A percentile compares a stretch with the other conserved stretches of the same genome.
Conservation (phyloP, 257 asterid species). For the Nicotiana paniculata region DNA sequence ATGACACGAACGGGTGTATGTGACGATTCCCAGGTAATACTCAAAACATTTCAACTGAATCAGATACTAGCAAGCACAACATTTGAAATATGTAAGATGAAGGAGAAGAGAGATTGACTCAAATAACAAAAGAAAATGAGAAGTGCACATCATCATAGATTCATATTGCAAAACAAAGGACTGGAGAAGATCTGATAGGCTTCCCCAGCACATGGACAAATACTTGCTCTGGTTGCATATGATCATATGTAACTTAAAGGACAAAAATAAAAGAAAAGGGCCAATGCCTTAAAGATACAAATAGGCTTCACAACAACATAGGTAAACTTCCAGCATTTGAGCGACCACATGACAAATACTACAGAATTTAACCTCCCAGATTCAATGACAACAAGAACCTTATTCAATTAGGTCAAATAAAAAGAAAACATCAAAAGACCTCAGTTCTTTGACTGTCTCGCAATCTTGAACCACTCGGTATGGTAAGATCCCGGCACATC, state of each 20-base stretch:
- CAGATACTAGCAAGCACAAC: neutral
- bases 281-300: neutral
- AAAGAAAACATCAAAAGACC: neutral
- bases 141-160: neutral
- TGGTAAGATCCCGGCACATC: conserved; percentile 77
- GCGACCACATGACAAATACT: neutral
- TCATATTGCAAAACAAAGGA: neutral
- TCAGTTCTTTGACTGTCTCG: conserved; percentile 47
- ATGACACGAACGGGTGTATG: neutral
- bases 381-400: neutral
- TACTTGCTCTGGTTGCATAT: neutral
- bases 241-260: neutral
- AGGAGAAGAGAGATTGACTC: neutral
- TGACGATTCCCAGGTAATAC: neutral
- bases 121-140: neutral
- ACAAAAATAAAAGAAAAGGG: neutral
- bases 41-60: neutral
- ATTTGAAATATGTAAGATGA: neutral
- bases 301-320: neutral
- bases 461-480: conserved; percentile 94
- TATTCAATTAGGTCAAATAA: conserved; percentile 2
- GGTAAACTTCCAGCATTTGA: neutral
- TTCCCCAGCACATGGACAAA: neutral
- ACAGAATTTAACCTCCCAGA: neutral
- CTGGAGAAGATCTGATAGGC: neutral